Evolutionary conservation across 768 basidiomycete species (phyloP).

Genomic region (Kwoniella shandongensis): DNA sequence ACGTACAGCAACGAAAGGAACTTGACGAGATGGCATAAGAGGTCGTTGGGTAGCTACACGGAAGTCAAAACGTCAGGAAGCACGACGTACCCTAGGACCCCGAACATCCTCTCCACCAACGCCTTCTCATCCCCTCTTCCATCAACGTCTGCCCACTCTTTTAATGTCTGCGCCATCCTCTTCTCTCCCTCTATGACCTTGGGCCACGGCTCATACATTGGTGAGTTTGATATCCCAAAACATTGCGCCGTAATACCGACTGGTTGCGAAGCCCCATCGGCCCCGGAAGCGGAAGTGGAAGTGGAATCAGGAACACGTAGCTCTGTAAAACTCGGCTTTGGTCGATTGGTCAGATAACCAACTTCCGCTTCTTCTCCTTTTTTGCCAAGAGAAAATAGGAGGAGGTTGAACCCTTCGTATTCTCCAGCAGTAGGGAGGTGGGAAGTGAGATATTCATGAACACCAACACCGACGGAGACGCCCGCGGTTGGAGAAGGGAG

Average conservation of each 20-base stretch:
- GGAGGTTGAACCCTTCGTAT: constrained; percentile 55
- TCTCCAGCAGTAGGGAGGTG: constrained; percentile 21
- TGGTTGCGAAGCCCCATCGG: too few relatives aligned
- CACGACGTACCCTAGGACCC: constrained; percentile 12
- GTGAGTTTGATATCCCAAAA: constrained; percentile 43
- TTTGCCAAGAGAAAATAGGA: constrained; percentile 39
- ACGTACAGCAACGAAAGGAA: too few relatives aligned
- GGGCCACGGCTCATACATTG: constrained; percentile 47
- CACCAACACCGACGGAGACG: background rate
- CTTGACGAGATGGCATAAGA: too few relatives aligned
- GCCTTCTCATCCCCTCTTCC: background rate
- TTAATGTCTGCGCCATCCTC: constrained; percentile 29
- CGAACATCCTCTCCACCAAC: constrained; percentile 19
- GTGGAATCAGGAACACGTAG: constrained; percentile 7
- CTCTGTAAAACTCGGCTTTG: constrained; percentile 15
- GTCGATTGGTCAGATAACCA: constrained; percentile 41
- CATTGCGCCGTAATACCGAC: too few relatives aligned
- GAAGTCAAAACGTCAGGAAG: too few relatives aligned
- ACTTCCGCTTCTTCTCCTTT: constrained; percentile 16
- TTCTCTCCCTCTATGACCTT: constrained; percentile 50
- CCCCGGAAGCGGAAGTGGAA: too few relatives aligned
- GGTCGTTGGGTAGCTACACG: too few relatives aligned
- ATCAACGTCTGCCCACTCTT: constrained; percentile 12
- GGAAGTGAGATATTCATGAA: constrained; percentile 31
- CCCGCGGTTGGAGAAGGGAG: constrained; percentile 5